A percentile compares a stretch with the other conserved stretches of the same genome.
Conservation (phyloP, 495 filamentous ascomycete species). For the Tricharina praecox region DNA sequence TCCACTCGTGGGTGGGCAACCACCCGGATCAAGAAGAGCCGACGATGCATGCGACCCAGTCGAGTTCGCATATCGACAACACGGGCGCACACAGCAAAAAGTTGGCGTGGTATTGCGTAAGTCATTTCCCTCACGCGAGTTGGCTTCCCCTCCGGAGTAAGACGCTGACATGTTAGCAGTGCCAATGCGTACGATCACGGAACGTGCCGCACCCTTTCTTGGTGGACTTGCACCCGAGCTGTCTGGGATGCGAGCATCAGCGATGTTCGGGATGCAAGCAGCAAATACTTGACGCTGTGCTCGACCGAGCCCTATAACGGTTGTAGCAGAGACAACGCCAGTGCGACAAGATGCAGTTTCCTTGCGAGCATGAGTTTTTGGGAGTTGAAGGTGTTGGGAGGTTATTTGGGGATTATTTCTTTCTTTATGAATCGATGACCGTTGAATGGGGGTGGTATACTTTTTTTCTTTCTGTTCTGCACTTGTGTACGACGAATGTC, state of each 20-base stretch:
- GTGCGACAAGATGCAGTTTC: too few relatives aligned
- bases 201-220: not conserved
- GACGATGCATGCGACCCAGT: not conserved
- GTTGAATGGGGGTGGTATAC: too few relatives aligned
- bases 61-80: not conserved
- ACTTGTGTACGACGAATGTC: too few relatives aligned
- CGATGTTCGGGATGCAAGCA: not conserved
- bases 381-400: not conserved
- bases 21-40: not conserved
- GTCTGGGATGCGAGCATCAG: conserved; percentile 1
- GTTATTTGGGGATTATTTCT: not conserved
- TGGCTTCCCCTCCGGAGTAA: not conserved
- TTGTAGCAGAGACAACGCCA: too few relatives aligned
- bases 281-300: too few relatives aligned
- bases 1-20: not conserved
- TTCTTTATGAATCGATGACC: too few relatives aligned
- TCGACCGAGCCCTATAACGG: too few relatives aligned
- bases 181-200: not conserved
- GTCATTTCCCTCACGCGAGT: not conserved
- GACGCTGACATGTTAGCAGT: not conserved
- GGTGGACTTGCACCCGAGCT: not conserved
- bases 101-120: conserved; percentile 5
- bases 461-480: too few relatives aligned
- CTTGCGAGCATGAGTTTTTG: too few relatives aligned
- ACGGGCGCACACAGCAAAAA: not conserved